Percentiles rank a stretch among this genome's conserved stretches.
These are phyloP conservation scores for Candida pseudofarinosa DNA, from an alignment of 805 yeast species.

Conservation along the genomic window DNA sequence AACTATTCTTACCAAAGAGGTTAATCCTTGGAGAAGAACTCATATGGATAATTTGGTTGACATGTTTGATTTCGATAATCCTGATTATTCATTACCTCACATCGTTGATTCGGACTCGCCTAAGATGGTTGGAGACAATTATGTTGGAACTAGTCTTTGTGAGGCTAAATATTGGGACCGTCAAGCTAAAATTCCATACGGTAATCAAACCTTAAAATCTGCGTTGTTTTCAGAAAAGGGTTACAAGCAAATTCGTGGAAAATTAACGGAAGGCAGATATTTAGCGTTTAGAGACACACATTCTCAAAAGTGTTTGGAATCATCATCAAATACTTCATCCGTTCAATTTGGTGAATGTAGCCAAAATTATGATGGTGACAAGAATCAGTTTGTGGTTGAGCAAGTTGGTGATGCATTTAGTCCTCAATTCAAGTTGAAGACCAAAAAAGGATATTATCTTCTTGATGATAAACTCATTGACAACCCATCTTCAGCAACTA, in stretches of 20 bases:
- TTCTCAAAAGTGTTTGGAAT: slow-evolving; percentile 1
- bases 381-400: not conserved
- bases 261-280: slow-evolving; percentile 4
- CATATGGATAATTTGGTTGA: slow-evolving; percentile 3
- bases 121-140: not conserved
- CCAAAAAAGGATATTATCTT: not conserved
- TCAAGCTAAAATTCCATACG: slow-evolving; percentile 2
- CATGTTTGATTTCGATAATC: slow-evolving; percentile 3
- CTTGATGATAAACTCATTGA: not conserved
- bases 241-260: slow-evolving; percentile 3
- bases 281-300: not conserved
- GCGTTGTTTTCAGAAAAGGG: slow-evolving; percentile 3
- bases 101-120: not conserved
- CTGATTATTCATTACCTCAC: slow-evolving; percentile 2
- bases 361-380: not conserved
- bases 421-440: not conserved
- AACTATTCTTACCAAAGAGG: not conserved
- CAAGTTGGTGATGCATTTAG: slow-evolving; percentile 3
- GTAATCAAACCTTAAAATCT: slow-evolving; percentile 1
- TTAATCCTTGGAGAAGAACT: slow-evolving; percentile 4
- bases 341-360: not conserved
- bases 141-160: slow-evolving; percentile 1
- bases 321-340: not conserved
- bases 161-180: slow-evolving; percentile 1
- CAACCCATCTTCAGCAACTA: not conserved